A percentile compares a stretch with the other conserved stretches of the same genome.
Evolutionary conservation across 176 grass and related monocot genomes (phyloP).

Genomic region (Oryza officinalis): DNA sequence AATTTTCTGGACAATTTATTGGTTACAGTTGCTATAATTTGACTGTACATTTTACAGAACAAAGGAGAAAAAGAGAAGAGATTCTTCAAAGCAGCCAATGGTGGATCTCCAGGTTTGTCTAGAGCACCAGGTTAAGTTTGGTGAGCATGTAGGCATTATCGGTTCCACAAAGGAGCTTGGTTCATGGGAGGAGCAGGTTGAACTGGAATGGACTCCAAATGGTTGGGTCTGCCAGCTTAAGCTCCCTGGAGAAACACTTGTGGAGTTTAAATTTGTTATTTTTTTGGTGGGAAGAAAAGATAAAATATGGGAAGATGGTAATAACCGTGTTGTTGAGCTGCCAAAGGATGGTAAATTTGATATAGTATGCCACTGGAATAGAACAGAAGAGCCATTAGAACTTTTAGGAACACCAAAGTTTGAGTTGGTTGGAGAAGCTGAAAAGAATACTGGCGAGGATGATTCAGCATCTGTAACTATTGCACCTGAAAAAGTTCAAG

Average conservation of each 20-base stretch:
- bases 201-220: conserved; percentile 70
- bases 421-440: conserved; percentile 27
- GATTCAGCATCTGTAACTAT: background rate
- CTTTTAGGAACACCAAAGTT: conserved; percentile 32
- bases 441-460: conserved; percentile 7
- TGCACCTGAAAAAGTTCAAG: conserved; percentile 7
- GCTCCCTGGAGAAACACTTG: conserved; percentile 40
- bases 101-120: conserved; percentile 56
- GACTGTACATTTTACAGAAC: conserved; percentile 43
- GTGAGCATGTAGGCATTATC: conserved; percentile 76
- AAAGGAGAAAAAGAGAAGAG: conserved; percentile 41
- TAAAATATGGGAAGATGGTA: conserved; percentile 70
- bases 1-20: conserved; percentile 15
- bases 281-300: conserved; percentile 55
- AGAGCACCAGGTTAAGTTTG: conserved; percentile 85
- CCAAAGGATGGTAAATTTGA: conserved; percentile 68
- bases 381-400: conserved; percentile 59
- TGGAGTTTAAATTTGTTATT: conserved; percentile 92
- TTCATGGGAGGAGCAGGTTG: conserved; percentile 64
- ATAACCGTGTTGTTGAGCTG: conserved; percentile 59
- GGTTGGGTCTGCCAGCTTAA: conserved; percentile 77
- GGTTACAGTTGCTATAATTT: background rate
- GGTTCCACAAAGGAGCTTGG: conserved; percentile 78
- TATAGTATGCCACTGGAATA: conserved; percentile 74
- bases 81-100: conserved; percentile 29